These are phyloP conservation scores for Metarhizium sp. DNA, from an alignment of 2,329 filamentous ascomycete genomes.

Conservation along the genomic window DNA sequence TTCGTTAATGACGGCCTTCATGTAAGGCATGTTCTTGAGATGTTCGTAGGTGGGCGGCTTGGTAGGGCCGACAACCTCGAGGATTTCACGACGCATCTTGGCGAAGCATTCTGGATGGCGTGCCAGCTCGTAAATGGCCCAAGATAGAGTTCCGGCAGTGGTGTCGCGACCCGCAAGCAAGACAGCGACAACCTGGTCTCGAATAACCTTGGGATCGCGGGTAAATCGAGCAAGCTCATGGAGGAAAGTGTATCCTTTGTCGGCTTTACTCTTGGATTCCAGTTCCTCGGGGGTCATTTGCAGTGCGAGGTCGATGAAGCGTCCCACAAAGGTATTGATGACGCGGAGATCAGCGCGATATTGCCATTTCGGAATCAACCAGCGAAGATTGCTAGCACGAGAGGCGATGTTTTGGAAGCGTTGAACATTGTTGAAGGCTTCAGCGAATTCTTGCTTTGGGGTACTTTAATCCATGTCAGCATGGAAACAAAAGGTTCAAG, in stretches of 20 bases:
- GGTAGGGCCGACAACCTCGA: slow-evolving; percentile 53
- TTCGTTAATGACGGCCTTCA: slow-evolving; percentile 66
- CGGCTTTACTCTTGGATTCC: slow-evolving; percentile 55
- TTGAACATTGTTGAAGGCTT: slow-evolving; percentile 63
- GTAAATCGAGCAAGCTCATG: slow-evolving; percentile 75
- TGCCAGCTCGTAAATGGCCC: slow-evolving; percentile 74
- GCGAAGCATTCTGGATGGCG: slow-evolving; percentile 56
- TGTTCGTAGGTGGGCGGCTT: slow-evolving; percentile 63
- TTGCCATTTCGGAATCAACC: slow-evolving; percentile 50
- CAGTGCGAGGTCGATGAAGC: slow-evolving; percentile 56
- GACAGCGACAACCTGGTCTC: slow-evolving; percentile 76
- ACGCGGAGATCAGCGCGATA: slow-evolving; percentile 57
- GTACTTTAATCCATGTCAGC: slow-evolving; percentile 34
- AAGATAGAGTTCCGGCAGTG: slow-evolving; percentile 72
- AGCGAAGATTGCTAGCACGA: slow-evolving; percentile 20
- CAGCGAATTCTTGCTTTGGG: slow-evolving; percentile 51
- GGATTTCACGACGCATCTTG: slow-evolving; percentile 66
- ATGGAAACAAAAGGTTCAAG: background rate
- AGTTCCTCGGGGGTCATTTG: slow-evolving; percentile 56
- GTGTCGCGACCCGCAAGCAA: slow-evolving; percentile 83
- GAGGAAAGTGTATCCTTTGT: slow-evolving; percentile 71
- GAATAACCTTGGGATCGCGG: slow-evolving; percentile 58
- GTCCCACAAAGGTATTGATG: slow-evolving; percentile 72
- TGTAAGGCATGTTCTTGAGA: slow-evolving; percentile 81
- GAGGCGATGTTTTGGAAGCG: slow-evolving; percentile 52